Evolutionary conservation across 345 rosid species (phyloP).

Genomic region (Eucalyptus marginata): DNA sequence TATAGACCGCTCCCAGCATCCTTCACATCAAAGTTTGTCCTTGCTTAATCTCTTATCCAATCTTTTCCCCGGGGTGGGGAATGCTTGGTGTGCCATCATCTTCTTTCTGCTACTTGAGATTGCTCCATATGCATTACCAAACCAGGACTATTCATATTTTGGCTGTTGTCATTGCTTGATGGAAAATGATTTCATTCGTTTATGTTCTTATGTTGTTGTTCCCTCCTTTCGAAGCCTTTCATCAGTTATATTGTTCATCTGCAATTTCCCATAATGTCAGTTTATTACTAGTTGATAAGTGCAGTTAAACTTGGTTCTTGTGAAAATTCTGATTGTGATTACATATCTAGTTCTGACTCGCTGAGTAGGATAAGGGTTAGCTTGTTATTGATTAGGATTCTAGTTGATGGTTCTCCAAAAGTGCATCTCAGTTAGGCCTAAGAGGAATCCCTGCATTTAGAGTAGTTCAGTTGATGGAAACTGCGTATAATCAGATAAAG

Average conservation of each 20-base stretch:
- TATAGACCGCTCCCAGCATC: slow-evolving; percentile 89
- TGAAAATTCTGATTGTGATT: neutral
- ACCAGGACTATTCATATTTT: neutral
- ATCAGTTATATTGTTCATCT: neutral
- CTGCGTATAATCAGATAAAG: neutral
- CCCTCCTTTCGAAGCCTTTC: neutral
- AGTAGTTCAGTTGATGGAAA: neutral
- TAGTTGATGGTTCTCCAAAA: neutral
- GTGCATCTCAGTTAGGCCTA: neutral
- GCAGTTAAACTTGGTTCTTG: neutral
- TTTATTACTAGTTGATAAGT: neutral
- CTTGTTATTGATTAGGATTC: neutral
- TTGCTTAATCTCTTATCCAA: neutral
- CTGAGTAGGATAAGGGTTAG: neutral
- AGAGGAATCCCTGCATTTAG: neutral
- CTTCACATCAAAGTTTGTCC: slow-evolving; percentile 86
- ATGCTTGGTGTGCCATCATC: neutral
- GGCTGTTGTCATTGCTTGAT: neutral
- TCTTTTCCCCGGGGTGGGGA: neutral
- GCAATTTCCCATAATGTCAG: neutral
- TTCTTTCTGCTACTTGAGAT: neutral
- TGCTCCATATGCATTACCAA: neutral
- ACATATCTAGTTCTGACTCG: neutral
- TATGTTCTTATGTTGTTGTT: neutral
- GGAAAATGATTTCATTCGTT: neutral